phyloP scores from a whole-genome alignment of 2,329 filamentous ascomycete species.

The Daldinia eschscholtzii region DNA sequence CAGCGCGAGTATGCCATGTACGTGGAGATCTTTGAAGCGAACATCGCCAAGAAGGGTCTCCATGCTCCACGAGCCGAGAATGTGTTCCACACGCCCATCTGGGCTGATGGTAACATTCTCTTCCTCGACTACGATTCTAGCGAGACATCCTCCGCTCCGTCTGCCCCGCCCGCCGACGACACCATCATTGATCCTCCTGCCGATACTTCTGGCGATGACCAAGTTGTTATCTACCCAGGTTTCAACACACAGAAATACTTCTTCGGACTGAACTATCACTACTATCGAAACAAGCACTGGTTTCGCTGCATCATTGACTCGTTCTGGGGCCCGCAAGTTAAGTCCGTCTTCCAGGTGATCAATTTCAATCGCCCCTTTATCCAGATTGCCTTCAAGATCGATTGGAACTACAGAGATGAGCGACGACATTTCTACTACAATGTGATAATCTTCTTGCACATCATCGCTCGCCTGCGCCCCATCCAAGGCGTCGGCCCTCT shows the following conservation, averaged over 20 bases:
- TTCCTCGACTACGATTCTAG: conserved; percentile 1
- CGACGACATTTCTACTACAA: not conserved
- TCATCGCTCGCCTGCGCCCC: conserved; percentile 16
- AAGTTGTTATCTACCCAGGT: not conserved
- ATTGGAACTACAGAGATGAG: not conserved
- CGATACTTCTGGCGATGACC: not conserved
- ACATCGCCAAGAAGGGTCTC: conserved; percentile 9
- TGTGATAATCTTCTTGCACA: conserved; percentile 19
- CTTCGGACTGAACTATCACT: conserved; percentile 15
- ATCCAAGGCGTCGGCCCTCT: conserved; percentile 8
- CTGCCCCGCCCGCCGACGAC: not conserved
- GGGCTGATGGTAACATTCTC: not conserved
- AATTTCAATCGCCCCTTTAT: conserved; percentile 5
- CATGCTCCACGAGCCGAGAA: not conserved
- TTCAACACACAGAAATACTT: not conserved
- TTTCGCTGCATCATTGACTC: conserved; percentile 18
- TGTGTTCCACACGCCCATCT: not conserved
- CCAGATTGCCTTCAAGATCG: conserved; percentile 7
- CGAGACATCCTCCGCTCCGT: not conserved
- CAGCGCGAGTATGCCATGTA: conserved; percentile 4
- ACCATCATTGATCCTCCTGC: not conserved
- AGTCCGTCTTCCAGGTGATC: conserved; percentile 10
- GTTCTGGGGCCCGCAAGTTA: conserved; percentile 19
- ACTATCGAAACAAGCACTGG: conserved; percentile 17
- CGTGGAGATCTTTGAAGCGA: not conserved